phyloP scores from a whole-genome alignment of 352 stramenopile genomes.

The Saprolegnia diclina region DNA sequence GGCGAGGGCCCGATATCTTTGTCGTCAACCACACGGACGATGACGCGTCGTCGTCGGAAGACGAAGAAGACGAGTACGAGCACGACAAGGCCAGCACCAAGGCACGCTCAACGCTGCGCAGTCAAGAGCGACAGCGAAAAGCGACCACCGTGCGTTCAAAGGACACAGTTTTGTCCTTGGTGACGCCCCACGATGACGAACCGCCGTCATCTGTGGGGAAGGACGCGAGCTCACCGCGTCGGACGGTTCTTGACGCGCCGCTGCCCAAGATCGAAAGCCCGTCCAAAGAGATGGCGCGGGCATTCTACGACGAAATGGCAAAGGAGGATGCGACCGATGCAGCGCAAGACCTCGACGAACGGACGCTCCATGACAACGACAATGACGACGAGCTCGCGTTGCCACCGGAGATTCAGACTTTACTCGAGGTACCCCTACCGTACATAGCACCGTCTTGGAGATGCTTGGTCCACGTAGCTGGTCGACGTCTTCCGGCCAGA shows the following conservation, averaged over 20 bases:
- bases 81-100: conserved; percentile 46
- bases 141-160: conserved; percentile 24
- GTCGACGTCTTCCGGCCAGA: conserved; percentile 84
- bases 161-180: not conserved
- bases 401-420: conserved; percentile 45
- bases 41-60: conserved; percentile 31
- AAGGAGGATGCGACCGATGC: conserved; percentile 22
- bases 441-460: not conserved
- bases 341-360: not conserved
- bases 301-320: conserved; percentile 20
- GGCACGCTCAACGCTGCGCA: conserved; percentile 49
- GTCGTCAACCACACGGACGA: conserved; percentile 4
- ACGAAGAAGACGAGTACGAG: conserved; percentile 44
- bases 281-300: not conserved
- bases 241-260: no score
- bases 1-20: not conserved
- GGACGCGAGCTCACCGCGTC: no score
- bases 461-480: conserved; percentile 35
- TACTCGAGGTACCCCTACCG: conserved; percentile 43
- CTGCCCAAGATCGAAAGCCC: not conserved
- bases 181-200: no score
- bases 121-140: conserved; percentile 50
- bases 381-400: conserved; percentile 21
- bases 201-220: no score
- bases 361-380: no score